Conservation (phyloP, 441 rosid genomes). For the Lepidium campestre region DNA sequence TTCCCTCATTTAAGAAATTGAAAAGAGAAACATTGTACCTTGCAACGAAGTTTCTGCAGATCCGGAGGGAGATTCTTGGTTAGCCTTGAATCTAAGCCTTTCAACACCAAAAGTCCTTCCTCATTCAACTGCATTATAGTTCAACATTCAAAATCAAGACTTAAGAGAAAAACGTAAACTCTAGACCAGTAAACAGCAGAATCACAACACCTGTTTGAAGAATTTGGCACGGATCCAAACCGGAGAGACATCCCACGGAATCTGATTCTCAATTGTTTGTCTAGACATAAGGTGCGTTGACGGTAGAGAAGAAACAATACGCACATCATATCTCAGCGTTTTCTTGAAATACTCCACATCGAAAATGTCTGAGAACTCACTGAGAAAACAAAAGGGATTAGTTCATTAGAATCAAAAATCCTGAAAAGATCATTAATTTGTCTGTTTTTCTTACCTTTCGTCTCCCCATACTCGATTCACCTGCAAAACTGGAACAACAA, state of each 20-base stretch:
- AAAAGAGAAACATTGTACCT: constrained; percentile 31
- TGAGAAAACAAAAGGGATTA: constrained; percentile 22
- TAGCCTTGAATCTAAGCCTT: constrained; percentile 76
- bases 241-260: constrained; percentile 62
- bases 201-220: constrained; percentile 42
- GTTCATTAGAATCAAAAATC: not conserved
- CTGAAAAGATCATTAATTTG: not conserved
- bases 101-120: constrained; percentile 65
- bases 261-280: constrained; percentile 48
- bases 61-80: constrained; percentile 75
- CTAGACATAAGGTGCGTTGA: constrained; percentile 63
- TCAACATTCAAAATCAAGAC: not conserved
- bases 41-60: constrained; percentile 89
- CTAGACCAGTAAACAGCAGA: not conserved
- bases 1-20: not conserved
- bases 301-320: constrained; percentile 67
- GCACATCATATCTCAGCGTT: constrained; percentile 51
- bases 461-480: constrained; percentile 70
- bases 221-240: constrained; percentile 70
- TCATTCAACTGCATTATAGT: constrained; percentile 48
- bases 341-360: constrained; percentile 73
- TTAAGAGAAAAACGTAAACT: not conserved
- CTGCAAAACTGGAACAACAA: constrained; percentile 75
- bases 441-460: constrained; percentile 46
- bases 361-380: constrained; percentile 67